phyloP scores from a whole-genome alignment of 2,329 filamentous ascomycete genomes.

The Blastomyces gilchristii region DNA sequence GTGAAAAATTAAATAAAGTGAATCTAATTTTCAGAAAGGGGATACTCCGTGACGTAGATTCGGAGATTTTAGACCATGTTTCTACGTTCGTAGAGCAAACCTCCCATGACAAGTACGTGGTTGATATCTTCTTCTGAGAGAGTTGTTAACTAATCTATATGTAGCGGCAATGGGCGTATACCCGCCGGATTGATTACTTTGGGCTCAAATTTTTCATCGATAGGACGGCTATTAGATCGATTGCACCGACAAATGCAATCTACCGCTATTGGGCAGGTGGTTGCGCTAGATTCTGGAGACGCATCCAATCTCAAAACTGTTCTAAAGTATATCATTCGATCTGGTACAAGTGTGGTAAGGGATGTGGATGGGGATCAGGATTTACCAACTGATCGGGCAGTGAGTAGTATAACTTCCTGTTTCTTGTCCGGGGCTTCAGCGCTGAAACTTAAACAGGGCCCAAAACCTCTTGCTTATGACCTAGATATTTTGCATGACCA shows the following conservation, averaged over 20 bases:
- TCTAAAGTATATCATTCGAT: conserved; percentile 38
- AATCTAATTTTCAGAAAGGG: conserved; percentile 9
- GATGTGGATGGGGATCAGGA: conserved; percentile 31
- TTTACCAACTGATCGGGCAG: conserved; percentile 31
- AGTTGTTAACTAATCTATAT: conserved; percentile 11
- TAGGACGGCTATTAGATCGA: conserved; percentile 29
- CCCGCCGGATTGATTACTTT: conserved; percentile 35
- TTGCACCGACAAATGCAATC: conserved; percentile 28
- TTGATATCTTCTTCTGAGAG: neutral
- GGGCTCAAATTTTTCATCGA: conserved; percentile 35
- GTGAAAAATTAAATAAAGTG: neutral
- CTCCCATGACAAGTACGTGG: conserved; percentile 27
- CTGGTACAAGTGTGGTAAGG: conserved; percentile 27
- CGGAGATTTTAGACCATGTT: conserved; percentile 30
- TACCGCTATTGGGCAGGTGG: conserved; percentile 26
- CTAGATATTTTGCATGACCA: conserved; percentile 38
- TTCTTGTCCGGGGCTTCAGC: conserved; percentile 4
- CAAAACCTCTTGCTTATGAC: conserved; percentile 37
- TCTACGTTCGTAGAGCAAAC: conserved; percentile 28
- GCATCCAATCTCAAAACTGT: conserved; percentile 37
- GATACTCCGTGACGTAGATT: conserved; percentile 32
- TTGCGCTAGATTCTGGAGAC: conserved; percentile 36
- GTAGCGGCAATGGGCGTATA: conserved; percentile 31
- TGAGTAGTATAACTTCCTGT: conserved; percentile 18
- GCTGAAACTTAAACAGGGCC: conserved; percentile 22